Evolutionary conservation across 2,329 filamentous ascomycete genomes (phyloP).

Genomic region (Aspergillus tubingensis): DNA sequence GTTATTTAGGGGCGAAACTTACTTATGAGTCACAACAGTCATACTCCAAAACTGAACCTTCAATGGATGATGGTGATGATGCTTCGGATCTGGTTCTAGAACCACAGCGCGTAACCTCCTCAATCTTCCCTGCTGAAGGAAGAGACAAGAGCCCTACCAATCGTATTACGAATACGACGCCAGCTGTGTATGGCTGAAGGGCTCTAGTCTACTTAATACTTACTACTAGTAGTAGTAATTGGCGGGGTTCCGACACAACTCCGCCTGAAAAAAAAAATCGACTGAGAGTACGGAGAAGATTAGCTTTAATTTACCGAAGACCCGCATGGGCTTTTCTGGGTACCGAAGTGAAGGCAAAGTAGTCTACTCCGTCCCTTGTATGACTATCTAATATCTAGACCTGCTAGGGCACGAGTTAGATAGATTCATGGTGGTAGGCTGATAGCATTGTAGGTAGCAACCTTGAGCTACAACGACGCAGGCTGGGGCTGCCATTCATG

Average conservation of each 20-base stretch:
- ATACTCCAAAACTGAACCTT: background rate
- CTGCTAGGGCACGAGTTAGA: background rate
- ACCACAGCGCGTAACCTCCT: background rate
- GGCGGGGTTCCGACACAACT: slow-evolving; percentile 2
- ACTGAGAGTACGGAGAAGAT: too few relatives aligned
- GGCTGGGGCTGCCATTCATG: background rate
- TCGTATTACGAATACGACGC: background rate
- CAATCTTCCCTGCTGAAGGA: background rate
- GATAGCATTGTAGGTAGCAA: background rate
- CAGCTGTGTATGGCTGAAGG: background rate
- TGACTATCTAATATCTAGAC: too few relatives aligned
- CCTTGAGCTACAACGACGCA: background rate
- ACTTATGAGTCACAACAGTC: background rate
- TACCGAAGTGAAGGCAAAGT: background rate
- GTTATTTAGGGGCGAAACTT: background rate
- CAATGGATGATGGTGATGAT: background rate
- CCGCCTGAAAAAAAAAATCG: background rate
- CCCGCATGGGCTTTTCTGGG: background rate
- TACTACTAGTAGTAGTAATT: background rate
- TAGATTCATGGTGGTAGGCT: background rate
- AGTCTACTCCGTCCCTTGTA: background rate
- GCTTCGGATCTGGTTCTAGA: background rate
- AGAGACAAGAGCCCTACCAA: background rate
- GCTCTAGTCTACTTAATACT: background rate
- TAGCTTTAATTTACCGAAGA: background rate